Evolutionary conservation across 139 green algal species (phyloP), one percentile per base, ranked within the genome.

Genomic region (Picochlorum sp.): DNA sequence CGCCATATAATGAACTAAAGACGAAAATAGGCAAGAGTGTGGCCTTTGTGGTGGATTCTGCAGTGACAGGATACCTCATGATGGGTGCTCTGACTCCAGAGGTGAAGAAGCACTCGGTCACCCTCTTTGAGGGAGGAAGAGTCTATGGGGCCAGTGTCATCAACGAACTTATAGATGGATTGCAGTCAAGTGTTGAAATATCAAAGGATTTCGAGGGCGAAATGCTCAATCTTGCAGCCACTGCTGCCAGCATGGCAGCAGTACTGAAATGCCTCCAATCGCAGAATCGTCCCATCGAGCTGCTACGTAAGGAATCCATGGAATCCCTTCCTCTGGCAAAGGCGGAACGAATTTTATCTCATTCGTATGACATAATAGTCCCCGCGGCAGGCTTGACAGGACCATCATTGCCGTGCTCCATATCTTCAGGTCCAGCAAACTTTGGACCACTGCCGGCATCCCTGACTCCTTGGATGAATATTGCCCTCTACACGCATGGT

Each of bases 61-160:
- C 95, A 68, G 56, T 85, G 1, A 95, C 89, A 1, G 85, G 76
- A 2, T 96, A 84, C 74, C 77, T 96, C 7, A 95, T 96, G 89
- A 96, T 96, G 89, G 89, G 89, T 3, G 85, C 84, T 0, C 78
- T 95, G 16, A 78, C 78, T 14, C 65, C 59, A 57, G 60, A 41
- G 32, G 62, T 59, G 58, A 79, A 73, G 24, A 75, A 75, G 41
- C 64, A 74, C 52, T 74, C 58, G 54, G 50, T 75, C 30, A 92
- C 84, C 14, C 66, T 92, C 47, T 94, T 89, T 71, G 89, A 95
- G 80, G 91, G 85, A 21, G 91, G 90, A 0, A 69, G 87, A 2
- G 85, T 95, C 9, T 77, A 82, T 21, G 88, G 86, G 0, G 72
- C 75, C n/a, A 79, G 77, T 13, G 72, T 89, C 6, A 85, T 95